Conservation (phyloP, 495 filamentous ascomycete genomes). For the Penicillium steckii region DNA sequence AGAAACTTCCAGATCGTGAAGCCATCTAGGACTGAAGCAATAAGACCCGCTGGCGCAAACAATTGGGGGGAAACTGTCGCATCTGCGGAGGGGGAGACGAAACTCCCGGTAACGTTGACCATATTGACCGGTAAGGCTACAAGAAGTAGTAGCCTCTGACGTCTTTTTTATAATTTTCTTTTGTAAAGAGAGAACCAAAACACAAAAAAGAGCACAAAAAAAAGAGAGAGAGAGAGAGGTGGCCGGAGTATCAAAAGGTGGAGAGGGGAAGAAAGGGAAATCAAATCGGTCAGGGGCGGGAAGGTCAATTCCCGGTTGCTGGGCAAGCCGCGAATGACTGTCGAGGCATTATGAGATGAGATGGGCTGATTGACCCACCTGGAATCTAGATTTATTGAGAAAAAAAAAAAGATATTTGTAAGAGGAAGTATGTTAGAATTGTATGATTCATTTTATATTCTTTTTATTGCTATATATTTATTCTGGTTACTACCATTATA, state of each 20-base stretch:
- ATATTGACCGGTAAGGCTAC: slow-evolving; percentile 34
- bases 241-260: slow-evolving; percentile 7
- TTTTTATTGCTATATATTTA: too few relatives aligned
- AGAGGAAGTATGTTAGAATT: too few relatives aligned
- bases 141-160: background rate
- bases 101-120: slow-evolving; percentile 66
- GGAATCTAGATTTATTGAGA: background rate
- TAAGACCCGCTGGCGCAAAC: slow-evolving; percentile 39
- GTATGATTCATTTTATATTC: too few relatives aligned
- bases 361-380: background rate
- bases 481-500: too few relatives aligned
- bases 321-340: slow-evolving; percentile 1
- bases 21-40: slow-evolving; percentile 50
- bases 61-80: slow-evolving; percentile 52
- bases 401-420: background rate
- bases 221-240: slow-evolving; percentile 9
- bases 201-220: background rate
- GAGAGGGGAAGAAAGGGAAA: slow-evolving; percentile 16
- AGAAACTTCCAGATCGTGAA: slow-evolving; percentile 62
- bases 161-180: slow-evolving; percentile 10
- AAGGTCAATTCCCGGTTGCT: slow-evolving; percentile 16
- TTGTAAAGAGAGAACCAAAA: slow-evolving; percentile 6
- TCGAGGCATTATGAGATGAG: background rate
- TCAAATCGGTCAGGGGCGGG: slow-evolving; percentile 27
- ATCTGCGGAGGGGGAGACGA: slow-evolving; percentile 74